These are phyloP conservation scores for Exophiala sp. DNA, from an alignment of 2,329 filamentous ascomycete genomes.

Conservation along the genomic window DNA sequence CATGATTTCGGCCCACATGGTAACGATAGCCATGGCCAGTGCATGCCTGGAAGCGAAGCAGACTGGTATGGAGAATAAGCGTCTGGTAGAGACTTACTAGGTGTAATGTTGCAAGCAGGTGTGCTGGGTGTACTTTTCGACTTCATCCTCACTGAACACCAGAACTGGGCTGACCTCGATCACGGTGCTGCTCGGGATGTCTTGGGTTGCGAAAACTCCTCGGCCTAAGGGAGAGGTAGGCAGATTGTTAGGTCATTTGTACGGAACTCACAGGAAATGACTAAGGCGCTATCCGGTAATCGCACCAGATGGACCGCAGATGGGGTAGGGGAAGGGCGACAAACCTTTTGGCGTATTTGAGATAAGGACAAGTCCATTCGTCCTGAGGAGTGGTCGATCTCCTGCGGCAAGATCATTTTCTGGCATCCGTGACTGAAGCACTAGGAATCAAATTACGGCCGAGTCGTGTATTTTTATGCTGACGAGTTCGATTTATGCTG, in stretches of 20 bases:
- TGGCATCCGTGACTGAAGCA: conserved; percentile 12
- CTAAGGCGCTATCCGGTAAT: too few species aligned
- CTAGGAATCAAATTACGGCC: too few species aligned
- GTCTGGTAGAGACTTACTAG: conserved; percentile 38
- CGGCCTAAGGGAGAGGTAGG: conserved; percentile 21
- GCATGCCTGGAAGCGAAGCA: too few species aligned
- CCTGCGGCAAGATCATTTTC: conserved; percentile 15
- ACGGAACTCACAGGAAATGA: too few species aligned
- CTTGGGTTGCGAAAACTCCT: conserved; percentile 30
- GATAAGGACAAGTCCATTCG: conserved; percentile 25
- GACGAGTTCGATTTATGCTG: too few species aligned
- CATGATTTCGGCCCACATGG: too few species aligned
- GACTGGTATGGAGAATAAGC: not conserved
- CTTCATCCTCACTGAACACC: conserved; percentile 44
- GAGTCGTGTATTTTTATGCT: too few species aligned
- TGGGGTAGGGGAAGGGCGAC: not conserved
- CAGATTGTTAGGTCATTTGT: not conserved
- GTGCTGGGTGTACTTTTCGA: conserved; percentile 43
- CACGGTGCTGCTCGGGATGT: conserved; percentile 27
- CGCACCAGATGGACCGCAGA: too few species aligned
- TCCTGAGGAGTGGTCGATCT: conserved; percentile 19
- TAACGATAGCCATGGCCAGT: not conserved
- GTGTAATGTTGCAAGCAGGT: conserved; percentile 53
- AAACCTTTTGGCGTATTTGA: conserved; percentile 29
- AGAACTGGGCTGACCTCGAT: conserved; percentile 34